These are phyloP conservation scores for Solanum hybrid DNA, from an alignment of 305 asterid species.

Conservation along the genomic window DNA sequence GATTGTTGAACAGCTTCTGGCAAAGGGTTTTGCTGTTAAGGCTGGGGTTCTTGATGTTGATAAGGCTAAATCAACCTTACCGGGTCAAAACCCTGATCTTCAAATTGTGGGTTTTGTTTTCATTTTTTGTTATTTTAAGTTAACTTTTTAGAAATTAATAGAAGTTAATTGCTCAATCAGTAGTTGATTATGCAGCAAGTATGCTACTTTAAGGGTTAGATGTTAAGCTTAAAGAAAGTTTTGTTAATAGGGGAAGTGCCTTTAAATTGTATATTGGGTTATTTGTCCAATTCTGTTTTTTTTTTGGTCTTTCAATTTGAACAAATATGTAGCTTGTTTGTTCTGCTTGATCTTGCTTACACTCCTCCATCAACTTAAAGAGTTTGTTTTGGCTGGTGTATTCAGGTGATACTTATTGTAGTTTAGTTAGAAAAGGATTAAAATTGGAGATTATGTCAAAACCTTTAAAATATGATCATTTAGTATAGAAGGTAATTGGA, in stretches of 20 bases:
- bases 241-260: not conserved
- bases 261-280: not conserved
- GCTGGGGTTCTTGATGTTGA: slow-evolving; percentile 85
- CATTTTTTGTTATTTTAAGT: not conserved
- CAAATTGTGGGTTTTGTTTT: slow-evolving; percentile 47
- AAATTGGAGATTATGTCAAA: not conserved
- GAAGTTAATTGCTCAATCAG: not conserved
- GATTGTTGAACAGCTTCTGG: slow-evolving; percentile 90
- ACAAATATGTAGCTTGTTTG: not conserved
- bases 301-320: not conserved
- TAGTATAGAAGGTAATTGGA: not conserved
- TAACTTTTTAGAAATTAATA: not conserved
- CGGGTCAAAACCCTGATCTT: slow-evolving; percentile 56
- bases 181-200: not conserved
- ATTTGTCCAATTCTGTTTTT: not conserved
- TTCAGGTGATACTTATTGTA: not conserved
- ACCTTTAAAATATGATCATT: not conserved
- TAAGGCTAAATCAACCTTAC: slow-evolving; percentile 63
- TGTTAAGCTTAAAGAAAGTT: not conserved
- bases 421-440: not conserved
- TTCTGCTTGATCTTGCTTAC: not conserved
- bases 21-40: slow-evolving; percentile 81
- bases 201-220: not conserved
- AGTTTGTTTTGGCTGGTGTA: not conserved
- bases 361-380: not conserved